A percentile compares a stretch with the other conserved stretches of the same genome.
Evolutionary conservation across 345 rosid genomes (phyloP).

Genomic region (Aegle marmelos): DNA sequence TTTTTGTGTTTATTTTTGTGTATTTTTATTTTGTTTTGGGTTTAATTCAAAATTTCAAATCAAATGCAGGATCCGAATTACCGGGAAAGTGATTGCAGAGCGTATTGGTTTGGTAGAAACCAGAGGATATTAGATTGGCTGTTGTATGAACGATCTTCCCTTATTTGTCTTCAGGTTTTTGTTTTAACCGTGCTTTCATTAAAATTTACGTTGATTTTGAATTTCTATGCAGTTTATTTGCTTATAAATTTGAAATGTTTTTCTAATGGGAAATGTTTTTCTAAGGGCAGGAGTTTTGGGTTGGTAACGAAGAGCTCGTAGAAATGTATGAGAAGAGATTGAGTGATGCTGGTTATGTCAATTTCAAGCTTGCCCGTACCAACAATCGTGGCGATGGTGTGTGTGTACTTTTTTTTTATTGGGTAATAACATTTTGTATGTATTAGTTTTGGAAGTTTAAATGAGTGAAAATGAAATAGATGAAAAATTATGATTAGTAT

Average conservation of each 20-base stretch:
- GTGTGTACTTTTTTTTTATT: not conserved
- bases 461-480: too few relatives aligned
- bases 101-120: constrained; percentile 73
- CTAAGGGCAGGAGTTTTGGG: constrained; percentile 79
- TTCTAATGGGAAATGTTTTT: not conserved
- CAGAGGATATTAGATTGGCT: constrained; percentile 78
- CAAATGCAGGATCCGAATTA: constrained; percentile 49
- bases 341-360: constrained; percentile 77
- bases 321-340: constrained; percentile 78
- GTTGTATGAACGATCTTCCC: constrained; percentile 73
- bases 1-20: not conserved
- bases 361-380: constrained; percentile 79
- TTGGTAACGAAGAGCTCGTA: constrained; percentile 86
- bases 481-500: too few relatives aligned
- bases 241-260: not conserved
- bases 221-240: not conserved
- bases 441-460: not conserved
- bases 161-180: constrained; percentile 85
- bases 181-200: not conserved
- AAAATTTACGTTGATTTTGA: not conserved
- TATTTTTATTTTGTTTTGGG: not conserved
- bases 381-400: constrained; percentile 95
- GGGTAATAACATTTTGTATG: not conserved
- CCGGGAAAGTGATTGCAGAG: constrained; percentile 75
- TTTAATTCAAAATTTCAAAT: not conserved